A percentile compares a stretch with the other conserved stretches of the same genome.
Conservation (phyloP, 129 eudicot genomes). For the Flaveria ramosissima region DNA sequence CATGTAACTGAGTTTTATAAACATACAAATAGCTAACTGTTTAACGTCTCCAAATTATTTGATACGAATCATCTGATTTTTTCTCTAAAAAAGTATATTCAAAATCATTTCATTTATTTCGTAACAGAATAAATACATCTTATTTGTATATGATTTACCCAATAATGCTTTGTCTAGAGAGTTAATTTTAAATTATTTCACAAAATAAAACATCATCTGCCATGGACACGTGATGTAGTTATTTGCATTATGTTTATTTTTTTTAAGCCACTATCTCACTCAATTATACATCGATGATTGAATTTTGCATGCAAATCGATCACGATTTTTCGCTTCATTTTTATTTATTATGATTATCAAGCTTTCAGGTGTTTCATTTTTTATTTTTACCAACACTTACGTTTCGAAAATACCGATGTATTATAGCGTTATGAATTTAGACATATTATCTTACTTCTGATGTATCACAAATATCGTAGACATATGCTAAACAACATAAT, state of each 20-base stretch:
- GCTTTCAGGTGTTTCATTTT: slow-evolving; percentile 12
- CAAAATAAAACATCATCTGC: slow-evolving; percentile 41
- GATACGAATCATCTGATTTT: not conserved
- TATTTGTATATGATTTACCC: slow-evolving; percentile 35
- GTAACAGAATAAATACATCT: slow-evolving; percentile 1
- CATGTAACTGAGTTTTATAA: too few species aligned
- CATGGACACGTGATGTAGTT: slow-evolving; percentile 60
- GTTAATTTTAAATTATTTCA: slow-evolving; percentile 42
- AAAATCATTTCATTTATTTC: not conserved
- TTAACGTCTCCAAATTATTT: too few species aligned
- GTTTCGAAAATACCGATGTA: not conserved
- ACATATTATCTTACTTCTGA: not conserved
- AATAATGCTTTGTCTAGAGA: slow-evolving; percentile 46
- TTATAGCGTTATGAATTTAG: not conserved
- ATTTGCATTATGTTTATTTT: slow-evolving; percentile 16
- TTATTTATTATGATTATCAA: slow-evolving; percentile 14
- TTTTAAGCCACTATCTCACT: slow-evolving; percentile 29
- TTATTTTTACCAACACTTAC: not conserved
- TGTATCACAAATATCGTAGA: not conserved
- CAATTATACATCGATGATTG: slow-evolving; percentile 22
- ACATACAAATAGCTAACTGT: not conserved
- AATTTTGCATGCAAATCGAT: slow-evolving; percentile 15
- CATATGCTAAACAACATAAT: not conserved
- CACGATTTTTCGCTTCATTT: slow-evolving; percentile 10
- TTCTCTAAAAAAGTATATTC: too few species aligned